Conservation (phyloP, 1,284 basidiomycete genomes). For the Rhodotorula glutinis region DNA sequence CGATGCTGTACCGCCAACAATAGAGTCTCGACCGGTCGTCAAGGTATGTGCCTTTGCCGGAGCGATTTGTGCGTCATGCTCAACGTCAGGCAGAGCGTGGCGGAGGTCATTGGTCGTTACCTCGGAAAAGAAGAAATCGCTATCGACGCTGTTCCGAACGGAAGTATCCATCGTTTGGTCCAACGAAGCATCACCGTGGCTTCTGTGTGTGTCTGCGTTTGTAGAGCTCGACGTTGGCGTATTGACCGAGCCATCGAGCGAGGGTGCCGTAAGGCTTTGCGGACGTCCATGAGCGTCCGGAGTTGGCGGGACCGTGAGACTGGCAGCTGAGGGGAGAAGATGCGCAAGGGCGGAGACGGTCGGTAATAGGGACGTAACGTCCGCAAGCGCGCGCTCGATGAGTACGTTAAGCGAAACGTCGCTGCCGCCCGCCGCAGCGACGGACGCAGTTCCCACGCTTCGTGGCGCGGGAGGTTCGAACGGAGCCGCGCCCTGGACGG, state of each 20-base stretch:
- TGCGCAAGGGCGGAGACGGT: too few species aligned
- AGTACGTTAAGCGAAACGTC: too few species aligned
- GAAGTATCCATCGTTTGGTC: slow-evolving; percentile 19
- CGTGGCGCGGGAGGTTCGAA: too few species aligned
- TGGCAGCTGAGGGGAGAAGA: too few species aligned
- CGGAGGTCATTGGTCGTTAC: not conserved
- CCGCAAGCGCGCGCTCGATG: too few species aligned
- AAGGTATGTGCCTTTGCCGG: not conserved
- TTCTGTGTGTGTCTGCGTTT: slow-evolving; percentile 13
- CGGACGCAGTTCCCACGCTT: too few species aligned
- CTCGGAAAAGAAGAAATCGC: slow-evolving; percentile 39
- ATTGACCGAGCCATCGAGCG: slow-evolving; percentile 1
- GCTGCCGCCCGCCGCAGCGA: too few species aligned
- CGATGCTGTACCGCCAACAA: not conserved
- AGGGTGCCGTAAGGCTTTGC: slow-evolving; percentile 1
- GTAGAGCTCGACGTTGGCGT: not conserved
- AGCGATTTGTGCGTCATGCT: not conserved
- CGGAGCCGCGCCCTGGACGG: too few species aligned
- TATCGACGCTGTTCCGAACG: slow-evolving; percentile 27
- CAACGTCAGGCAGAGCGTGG: not conserved
- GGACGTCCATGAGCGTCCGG: too few species aligned
- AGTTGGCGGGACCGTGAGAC: too few species aligned
- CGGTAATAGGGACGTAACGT: too few species aligned
- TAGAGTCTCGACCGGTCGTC: not conserved
- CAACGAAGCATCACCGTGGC: not conserved